Evolutionary conservation across 2,329 filamentous ascomycete species (phyloP).

Genomic region (Sclerotiophoma versabilis): DNA sequence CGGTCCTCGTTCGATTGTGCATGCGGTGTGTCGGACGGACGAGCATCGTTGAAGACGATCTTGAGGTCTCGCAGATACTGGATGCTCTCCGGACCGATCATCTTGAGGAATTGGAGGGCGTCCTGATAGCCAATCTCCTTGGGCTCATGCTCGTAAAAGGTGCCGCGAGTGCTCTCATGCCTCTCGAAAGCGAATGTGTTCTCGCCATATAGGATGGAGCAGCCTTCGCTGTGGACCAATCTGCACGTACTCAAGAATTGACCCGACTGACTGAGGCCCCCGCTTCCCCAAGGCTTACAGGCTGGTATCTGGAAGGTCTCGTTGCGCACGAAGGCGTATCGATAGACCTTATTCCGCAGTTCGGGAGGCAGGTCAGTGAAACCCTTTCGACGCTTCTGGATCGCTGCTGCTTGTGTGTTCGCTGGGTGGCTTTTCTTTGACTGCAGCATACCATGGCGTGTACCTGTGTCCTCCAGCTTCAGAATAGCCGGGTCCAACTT

Average conservation of each 20-base stretch:
- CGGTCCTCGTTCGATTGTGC: conserved; percentile 51
- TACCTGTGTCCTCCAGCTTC: conserved; percentile 17
- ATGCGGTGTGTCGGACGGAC: conserved; percentile 50
- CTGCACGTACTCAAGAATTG: conserved; percentile 57
- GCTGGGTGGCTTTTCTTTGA: conserved; percentile 12
- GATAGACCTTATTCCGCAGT: conserved; percentile 58
- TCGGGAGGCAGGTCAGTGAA: conserved; percentile 49
- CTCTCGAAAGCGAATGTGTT: conserved; percentile 57
- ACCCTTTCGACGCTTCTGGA: conserved; percentile 12
- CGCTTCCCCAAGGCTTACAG: conserved; percentile 24
- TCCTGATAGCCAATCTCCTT: conserved; percentile 59
- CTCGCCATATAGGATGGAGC: conserved; percentile 58
- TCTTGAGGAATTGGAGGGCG: conserved; percentile 54
- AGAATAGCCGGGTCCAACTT: conserved; percentile 47
- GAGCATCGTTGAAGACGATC: conserved; percentile 56
- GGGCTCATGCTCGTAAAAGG: conserved; percentile 51
- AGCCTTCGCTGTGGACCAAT: conserved; percentile 55
- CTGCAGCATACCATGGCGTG: conserved; percentile 25
- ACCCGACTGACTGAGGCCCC: conserved; percentile 51
- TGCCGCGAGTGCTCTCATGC: conserved; percentile 45
- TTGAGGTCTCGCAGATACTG: conserved; percentile 55
- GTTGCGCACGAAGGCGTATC: conserved; percentile 49
- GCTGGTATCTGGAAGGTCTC: conserved; percentile 47
- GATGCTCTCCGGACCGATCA: conserved; percentile 57
- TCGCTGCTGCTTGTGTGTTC: background rate